Base-by-base conservation (phyloP, 495 filamentous ascomycete species). In the Xylaria telfairii region DNA sequence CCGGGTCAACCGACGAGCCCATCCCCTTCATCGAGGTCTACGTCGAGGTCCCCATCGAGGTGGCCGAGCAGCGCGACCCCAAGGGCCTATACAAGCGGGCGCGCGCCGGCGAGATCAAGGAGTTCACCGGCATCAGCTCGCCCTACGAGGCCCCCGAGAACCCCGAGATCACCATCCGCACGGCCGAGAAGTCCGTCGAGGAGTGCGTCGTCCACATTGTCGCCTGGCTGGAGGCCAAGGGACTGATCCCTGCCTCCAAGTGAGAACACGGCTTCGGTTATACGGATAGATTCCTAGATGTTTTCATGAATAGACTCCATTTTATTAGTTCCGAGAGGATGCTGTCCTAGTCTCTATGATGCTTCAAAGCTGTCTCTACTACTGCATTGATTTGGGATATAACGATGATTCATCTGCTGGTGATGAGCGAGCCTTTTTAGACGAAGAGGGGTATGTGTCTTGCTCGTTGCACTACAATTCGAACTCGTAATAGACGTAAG, bases 1-100 rank as follows among this genome's bases (percentile, higher is more conserved):
- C 84, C 62, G 75, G 71, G 9, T 65, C 68, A 3, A 79, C 77
- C 54, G 86, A 92, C 80, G 79, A 86, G 74, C 83, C 80, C 13
- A 85, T 98, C 70, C 90, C 94, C 2, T 99, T 99, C 81, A 89
- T 99, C 71, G 96, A 99, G 80, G 92, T 98, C 24, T 95, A 89
- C 75, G 89, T 99, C 59, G 94, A 99, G 78, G 87, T 98, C 13
- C 90, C 93, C 4, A 83, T 98, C 68, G 92, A 91, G 79, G 92
- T 92, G 44, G 96, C 96, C n/a, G 96, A 99, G 87, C 81, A 92
- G 84, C 87, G 96, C 69, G 96, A 99, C 79, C 96, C 96, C 30
- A 99, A 99, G 88, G 96, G 95, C 10, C 80, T 99, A 68, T 99
- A 99, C 79, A 96, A 96, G 89, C 97, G 97, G 89, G 96, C 96